phyloP scores from a whole-genome alignment of 2,329 filamentous ascomycete species.

The Cladosporium sp. region DNA sequence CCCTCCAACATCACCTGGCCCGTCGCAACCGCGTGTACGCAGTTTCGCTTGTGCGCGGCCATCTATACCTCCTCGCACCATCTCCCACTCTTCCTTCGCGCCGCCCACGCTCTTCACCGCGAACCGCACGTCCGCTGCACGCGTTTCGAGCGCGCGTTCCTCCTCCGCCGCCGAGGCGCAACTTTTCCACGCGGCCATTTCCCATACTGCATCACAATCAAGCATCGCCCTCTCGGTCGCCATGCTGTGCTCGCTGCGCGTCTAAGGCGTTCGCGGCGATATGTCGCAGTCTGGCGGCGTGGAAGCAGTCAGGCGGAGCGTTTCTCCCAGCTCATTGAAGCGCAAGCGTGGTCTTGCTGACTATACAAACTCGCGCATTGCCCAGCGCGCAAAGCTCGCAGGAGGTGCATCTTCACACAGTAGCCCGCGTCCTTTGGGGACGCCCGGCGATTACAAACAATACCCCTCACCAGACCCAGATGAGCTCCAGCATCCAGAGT shows the following conservation, averaged over 20 bases:
- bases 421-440: constrained; percentile 2
- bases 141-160: constrained; percentile 2
- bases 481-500: constrained; percentile 28
- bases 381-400: constrained; percentile 14
- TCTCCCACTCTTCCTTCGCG: neutral
- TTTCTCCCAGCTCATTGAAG: constrained; percentile 26
- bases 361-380: constrained; percentile 5
- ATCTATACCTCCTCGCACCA: neutral
- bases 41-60: neutral
- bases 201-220: neutral
- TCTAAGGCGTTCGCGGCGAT: constrained; percentile 18
- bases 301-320: constrained; percentile 15
- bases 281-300: constrained; percentile 27
- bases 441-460: constrained; percentile 14
- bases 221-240: neutral
- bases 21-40: neutral
- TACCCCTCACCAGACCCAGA: constrained; percentile 28
- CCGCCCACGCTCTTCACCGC: neutral
- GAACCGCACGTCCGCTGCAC: neutral
- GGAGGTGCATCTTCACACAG: constrained; percentile 1
- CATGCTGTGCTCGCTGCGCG: constrained; percentile 8
- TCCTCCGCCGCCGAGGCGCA: constrained; percentile 3
- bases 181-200: constrained; percentile 6
- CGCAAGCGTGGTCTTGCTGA: constrained; percentile 17
- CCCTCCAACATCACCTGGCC: neutral